Percentiles rank a stretch among this genome's conserved stretches.
Evolutionary conservation across 2,329 filamentous ascomycete genomes (phyloP).

Genomic region (Fusarium sp.): DNA sequence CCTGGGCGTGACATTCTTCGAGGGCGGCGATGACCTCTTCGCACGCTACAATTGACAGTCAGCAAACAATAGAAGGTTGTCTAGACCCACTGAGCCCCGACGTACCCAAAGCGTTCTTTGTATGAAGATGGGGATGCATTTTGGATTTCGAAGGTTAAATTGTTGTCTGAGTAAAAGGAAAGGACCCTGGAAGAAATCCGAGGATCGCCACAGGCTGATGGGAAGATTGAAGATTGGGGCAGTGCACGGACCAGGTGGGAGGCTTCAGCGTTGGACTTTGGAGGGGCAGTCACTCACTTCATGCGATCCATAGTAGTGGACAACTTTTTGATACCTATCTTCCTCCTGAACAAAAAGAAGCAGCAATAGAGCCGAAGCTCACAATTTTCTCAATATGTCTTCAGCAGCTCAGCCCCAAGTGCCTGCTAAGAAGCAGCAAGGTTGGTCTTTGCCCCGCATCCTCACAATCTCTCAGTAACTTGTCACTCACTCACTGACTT

Average conservation of each 20-base stretch:
- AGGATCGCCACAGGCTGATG: constrained; percentile 28
- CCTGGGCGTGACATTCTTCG: constrained; percentile 92
- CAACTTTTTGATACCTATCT: constrained; percentile 33
- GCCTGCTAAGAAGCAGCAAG: constrained; percentile 79
- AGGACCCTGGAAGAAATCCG: constrained; percentile 39
- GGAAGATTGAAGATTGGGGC: constrained; percentile 27
- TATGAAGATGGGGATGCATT: constrained; percentile 99
- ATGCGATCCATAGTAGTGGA: constrained; percentile 4
- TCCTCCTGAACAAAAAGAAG: constrained; percentile 3
- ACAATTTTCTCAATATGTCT: constrained; percentile 56
- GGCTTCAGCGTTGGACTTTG: constrained; percentile 26
- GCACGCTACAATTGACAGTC: constrained; percentile 74
- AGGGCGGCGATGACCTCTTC: constrained; percentile 93
- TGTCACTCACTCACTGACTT: constrained; percentile 26
- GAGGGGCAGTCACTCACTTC: constrained; percentile 42
- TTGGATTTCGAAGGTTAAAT: constrained; percentile 46
- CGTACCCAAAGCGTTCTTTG: constrained; percentile 87
- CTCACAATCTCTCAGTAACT: constrained; percentile 1
- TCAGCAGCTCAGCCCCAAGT: constrained; percentile 55
- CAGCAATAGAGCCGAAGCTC: neutral
- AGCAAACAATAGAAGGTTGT: constrained; percentile 10
- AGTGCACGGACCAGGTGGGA: constrained; percentile 50
- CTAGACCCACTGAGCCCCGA: neutral
- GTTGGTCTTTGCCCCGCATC: constrained; percentile 54
- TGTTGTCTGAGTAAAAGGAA: constrained; percentile 26